phyloP scores from a whole-genome alignment of 371 early-diverging fungal genomes.

The Mortierella sp. region DNA sequence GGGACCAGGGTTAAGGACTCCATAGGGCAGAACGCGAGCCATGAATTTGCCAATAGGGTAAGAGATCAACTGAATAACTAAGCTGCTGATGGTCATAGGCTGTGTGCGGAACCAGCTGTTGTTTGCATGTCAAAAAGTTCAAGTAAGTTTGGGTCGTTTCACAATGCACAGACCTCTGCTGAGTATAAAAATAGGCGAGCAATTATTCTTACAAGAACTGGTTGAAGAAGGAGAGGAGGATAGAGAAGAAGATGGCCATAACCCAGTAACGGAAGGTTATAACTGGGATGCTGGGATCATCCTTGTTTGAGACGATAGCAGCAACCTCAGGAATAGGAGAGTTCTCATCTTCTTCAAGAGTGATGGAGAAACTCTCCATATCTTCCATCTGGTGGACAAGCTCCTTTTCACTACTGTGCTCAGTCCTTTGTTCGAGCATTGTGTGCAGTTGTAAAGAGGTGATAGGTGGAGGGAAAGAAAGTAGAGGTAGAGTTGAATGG shows the following conservation, averaged over 20 bases:
- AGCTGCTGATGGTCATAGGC: slow-evolving; percentile 67
- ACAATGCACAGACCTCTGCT: neutral
- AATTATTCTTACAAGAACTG: slow-evolving; percentile 64
- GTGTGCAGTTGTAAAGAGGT: neutral
- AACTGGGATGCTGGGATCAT: slow-evolving; percentile 73
- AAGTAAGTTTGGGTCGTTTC: too few relatives aligned
- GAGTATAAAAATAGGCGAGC: too few relatives aligned
- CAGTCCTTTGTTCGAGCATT: slow-evolving; percentile 13
- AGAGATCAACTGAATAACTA: slow-evolving; percentile 74
- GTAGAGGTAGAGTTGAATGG: neutral
- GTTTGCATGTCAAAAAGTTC: too few relatives aligned
- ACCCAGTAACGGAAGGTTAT: slow-evolving; percentile 82
- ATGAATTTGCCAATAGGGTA: slow-evolving; percentile 74
- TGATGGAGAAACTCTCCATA: slow-evolving; percentile 18
- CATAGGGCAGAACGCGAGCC: slow-evolving; percentile 63
- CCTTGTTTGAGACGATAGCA: slow-evolving; percentile 74
- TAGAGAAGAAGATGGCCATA: slow-evolving; percentile 71
- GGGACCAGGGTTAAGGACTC: slow-evolving; percentile 75
- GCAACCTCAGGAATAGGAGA: slow-evolving; percentile 81
- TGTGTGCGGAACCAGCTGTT: slow-evolving; percentile 74
- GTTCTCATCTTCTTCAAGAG: slow-evolving; percentile 66
- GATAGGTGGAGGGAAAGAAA: neutral
- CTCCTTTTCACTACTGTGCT: slow-evolving; percentile 17
- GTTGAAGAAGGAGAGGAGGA: slow-evolving; percentile 73
- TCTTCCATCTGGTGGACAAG: slow-evolving; percentile 16